Percentiles rank a stretch among this genome's conserved stretches.
Conservation (phyloP, 345 rosid species). For the Crucihimalaya himalaica region DNA sequence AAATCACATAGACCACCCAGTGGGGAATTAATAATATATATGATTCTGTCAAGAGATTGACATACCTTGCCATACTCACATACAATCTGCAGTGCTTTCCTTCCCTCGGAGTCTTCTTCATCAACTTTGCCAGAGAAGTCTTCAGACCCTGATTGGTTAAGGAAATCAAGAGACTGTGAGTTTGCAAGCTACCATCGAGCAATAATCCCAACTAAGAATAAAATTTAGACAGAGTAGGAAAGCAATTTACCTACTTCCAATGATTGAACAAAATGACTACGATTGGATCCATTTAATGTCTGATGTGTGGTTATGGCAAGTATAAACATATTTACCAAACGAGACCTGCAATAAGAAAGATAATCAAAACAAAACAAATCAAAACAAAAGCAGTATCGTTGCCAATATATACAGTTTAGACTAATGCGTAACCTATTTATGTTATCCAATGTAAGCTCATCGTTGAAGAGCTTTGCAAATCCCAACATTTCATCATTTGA, state of each 20-base stretch:
- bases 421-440: slow-evolving; percentile 71
- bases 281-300: too few species aligned
- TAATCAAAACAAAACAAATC: slow-evolving; percentile 11
- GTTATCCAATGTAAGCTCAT: slow-evolving; percentile 94
- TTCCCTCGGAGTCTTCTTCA: background rate
- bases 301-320: too few species aligned
- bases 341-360: slow-evolving; percentile 65
- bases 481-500: slow-evolving; percentile 96
- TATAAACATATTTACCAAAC: slow-evolving; percentile 94
- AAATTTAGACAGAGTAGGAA: too few species aligned
- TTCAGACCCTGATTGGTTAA: background rate
- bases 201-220: too few species aligned
- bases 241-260: too few species aligned
- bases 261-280: too few species aligned
- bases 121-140: background rate
- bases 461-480: slow-evolving; percentile 93
- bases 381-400: background rate
- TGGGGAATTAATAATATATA: background rate
- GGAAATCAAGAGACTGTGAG: background rate
- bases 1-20: background rate
- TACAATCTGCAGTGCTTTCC: background rate
- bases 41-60: background rate
- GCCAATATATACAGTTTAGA: slow-evolving; percentile 8
- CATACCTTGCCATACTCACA: background rate
- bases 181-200: background rate